Percentiles rank a stretch among this genome's conserved stretches.
Evolutionary conservation across 78 protist species (phyloP).

Genomic region (Anaeramoeba ignava): DNA sequence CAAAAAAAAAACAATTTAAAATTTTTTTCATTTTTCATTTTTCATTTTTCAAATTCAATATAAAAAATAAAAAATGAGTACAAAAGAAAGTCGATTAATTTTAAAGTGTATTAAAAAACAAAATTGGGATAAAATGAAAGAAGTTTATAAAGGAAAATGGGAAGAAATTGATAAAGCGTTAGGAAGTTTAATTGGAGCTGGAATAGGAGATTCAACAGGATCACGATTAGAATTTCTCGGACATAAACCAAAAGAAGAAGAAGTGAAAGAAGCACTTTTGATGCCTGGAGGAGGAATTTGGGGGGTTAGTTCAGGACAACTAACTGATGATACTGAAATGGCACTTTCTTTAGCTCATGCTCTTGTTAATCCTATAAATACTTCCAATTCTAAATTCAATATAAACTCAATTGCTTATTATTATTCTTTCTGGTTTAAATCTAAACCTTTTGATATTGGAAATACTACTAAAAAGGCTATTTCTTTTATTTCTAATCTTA

Average conservation of each 20-base stretch:
- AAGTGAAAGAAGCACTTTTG: neutral
- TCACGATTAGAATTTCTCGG: neutral
- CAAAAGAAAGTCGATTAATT: too few relatives aligned
- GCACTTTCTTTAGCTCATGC: neutral
- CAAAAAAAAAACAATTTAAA: too few relatives aligned
- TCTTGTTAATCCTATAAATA: neutral
- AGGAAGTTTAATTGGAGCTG: neutral
- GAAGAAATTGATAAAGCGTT: too few relatives aligned
- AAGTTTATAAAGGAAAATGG: too few relatives aligned
- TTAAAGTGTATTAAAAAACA: too few relatives aligned
- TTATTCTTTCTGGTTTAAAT: neutral
- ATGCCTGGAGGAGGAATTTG: conserved; percentile 5
- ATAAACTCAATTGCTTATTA: neutral
- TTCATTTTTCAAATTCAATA: too few relatives aligned
- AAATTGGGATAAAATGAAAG: too few relatives aligned
- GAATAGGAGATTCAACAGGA: neutral
- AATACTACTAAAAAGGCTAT: neutral
- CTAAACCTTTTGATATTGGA: neutral
- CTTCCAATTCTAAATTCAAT: neutral
- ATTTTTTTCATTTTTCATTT: too few relatives aligned
- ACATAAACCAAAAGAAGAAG: neutral
- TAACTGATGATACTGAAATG: neutral
- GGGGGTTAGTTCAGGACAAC: neutral
- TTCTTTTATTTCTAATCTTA: neutral
- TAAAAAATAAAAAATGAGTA: too few relatives aligned